These are phyloP conservation scores for Lasiosphaeriaceae sp. DNA, from an alignment of 495 filamentous ascomycete genomes.

Conservation along the genomic window DNA sequence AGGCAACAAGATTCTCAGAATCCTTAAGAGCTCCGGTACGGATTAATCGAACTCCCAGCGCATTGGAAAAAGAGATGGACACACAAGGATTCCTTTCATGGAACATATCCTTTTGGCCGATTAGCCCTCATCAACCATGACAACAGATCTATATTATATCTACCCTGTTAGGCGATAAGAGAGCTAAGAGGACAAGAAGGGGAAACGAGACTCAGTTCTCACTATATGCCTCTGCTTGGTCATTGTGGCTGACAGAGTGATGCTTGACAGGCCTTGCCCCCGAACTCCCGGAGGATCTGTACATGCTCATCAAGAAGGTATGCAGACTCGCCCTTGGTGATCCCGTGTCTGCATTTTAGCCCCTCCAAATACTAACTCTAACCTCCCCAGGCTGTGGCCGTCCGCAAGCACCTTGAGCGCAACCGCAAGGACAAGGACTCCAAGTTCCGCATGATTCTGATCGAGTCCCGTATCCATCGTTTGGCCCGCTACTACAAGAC, in stretches of 20 bases:
- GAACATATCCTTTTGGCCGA: background rate
- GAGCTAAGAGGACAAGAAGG: background rate
- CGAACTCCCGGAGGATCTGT: slow-evolving; percentile 93
- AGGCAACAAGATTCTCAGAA: slow-evolving; percentile 99
- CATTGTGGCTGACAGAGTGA: slow-evolving; percentile 93
- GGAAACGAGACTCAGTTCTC: slow-evolving; percentile 11
- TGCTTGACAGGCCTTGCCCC: slow-evolving; percentile 88
- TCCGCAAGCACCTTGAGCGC: slow-evolving; percentile 99
- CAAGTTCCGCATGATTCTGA: slow-evolving; percentile 99
- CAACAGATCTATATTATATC: background rate
- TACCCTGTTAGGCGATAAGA: slow-evolving; percentile 3
- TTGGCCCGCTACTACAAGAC: slow-evolving; percentile 96
- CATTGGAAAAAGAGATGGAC: slow-evolving; percentile 10
- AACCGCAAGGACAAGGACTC: slow-evolving; percentile 99
- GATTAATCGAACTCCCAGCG: slow-evolving; percentile 11
- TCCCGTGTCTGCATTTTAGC: no score
- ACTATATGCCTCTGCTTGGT: slow-evolving; percentile 86
- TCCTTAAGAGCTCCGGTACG: slow-evolving; percentile 75
- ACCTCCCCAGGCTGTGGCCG: slow-evolving; percentile 74
- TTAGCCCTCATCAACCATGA: background rate
- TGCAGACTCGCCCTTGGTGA: no score
- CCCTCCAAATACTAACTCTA: slow-evolving; percentile 7
- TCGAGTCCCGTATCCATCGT: slow-evolving; percentile 99
- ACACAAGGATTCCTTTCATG: no score
- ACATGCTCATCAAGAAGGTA: slow-evolving; percentile 99